Evolutionary conservation across 2,329 filamentous ascomycete genomes (phyloP), one percentile per base, ranked within the genome.

Genomic region (Davidsoniella australis): DNA sequence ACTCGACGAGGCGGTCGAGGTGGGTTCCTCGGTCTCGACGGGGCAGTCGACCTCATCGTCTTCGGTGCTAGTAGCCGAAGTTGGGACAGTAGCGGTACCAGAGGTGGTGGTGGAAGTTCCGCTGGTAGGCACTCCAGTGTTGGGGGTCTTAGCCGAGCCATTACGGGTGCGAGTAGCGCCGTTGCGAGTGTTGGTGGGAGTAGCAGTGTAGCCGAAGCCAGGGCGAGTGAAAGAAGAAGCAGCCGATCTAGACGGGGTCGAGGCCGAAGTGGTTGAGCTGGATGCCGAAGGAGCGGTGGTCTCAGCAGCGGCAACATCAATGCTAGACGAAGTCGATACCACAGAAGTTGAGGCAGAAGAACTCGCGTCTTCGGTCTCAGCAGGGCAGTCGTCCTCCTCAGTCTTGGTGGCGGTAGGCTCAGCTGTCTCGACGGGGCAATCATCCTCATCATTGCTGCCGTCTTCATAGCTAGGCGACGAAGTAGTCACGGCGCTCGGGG

Each of bases 381-480:
- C 49, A 4, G 43, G 38, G 49, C 49, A 50, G 16, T 50, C 49
- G 2, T 49, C 47, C 12, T 50, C 42, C 9, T 29, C 24, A 14
- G 12, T 29, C 16, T 38, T n/a, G 12, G 47, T 10, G 7, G 16
- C 17, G 5, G 41, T 12, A 24, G 41, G 10, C 10, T 36, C 20
- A 4, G 14, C 17, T 5, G 37, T 40, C n/a, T 45, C 42, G 9
- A 3, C 48, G 18, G 41, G 36, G 37, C 48, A 50, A 16, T 46
- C 48, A 3, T 50, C 48, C 12, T 50, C 48, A 12, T 41, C 18
- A 29, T 41, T 26, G 18, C 39, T 24, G 24, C 36, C 38, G 40
- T 47, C 40, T 9, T 29, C 29, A 12, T 12, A 3, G 29, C 29
- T 33, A 33, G 29, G 3, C 29, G 29, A 33, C 7, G 45, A 26